Evolutionary conservation across 2,329 filamentous ascomycete species (phyloP).

Genomic region (Ophiostoma ulmi): DNA sequence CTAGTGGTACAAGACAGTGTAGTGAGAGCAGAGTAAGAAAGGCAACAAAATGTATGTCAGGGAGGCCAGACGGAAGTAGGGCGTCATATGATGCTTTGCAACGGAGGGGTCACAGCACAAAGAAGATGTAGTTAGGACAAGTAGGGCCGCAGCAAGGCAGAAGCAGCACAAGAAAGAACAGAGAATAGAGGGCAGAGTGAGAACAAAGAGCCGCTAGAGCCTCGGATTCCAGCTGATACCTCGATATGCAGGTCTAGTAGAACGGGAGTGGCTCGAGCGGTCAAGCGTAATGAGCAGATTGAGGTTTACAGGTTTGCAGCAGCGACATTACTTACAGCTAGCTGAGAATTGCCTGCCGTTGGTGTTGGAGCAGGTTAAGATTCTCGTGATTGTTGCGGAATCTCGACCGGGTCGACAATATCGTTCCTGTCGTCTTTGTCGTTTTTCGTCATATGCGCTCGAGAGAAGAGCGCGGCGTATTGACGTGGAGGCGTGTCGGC

Average conservation of each 20-base stretch:
- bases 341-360: neutral
- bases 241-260: neutral
- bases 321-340: neutral
- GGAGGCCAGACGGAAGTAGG: neutral
- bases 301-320: neutral
- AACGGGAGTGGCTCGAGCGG: neutral
- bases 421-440: neutral
- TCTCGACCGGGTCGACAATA: too few relatives aligned
- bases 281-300: neutral
- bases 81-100: neutral
- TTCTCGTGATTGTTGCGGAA: neutral
- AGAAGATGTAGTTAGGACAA: neutral
- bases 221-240: neutral
- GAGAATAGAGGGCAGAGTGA: neutral
- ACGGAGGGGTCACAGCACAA: neutral
- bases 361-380: neutral
- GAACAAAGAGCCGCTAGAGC: neutral
- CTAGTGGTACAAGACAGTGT: neutral
- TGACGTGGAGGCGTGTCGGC: neutral
- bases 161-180: neutral
- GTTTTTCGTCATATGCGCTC: neutral
- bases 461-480: neutral
- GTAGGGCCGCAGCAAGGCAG: conserved; percentile 1
- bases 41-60: neutral
- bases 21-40: neutral